phyloP scores from a whole-genome alignment of 1,139 yeast genomes.

The Blastobotrys malaysiensis region DNA sequence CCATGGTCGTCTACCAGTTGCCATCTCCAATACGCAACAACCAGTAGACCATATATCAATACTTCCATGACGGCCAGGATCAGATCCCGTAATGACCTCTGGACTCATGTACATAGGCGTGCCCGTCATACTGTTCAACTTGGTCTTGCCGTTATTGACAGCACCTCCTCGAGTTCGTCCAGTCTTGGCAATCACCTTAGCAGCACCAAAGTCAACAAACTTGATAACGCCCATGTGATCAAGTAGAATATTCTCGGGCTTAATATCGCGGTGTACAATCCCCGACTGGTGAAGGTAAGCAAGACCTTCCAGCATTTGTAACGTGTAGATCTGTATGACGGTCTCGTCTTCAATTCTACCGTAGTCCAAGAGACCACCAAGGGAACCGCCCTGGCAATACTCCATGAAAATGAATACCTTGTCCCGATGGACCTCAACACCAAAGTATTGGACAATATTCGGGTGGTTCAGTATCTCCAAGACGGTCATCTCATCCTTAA shows the following conservation, averaged over 20 bases:
- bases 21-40: constrained; percentile 93
- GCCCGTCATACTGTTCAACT: constrained; percentile 65
- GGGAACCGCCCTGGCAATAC: constrained; percentile 93
- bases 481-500: constrained; percentile 95
- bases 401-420: constrained; percentile 96
- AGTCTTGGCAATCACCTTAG: constrained; percentile 80
- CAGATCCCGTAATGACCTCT: constrained; percentile 81
- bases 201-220: constrained; percentile 97
- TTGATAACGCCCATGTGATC: constrained; percentile 92
- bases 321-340: constrained; percentile 83
- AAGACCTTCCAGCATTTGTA: constrained; percentile 92
- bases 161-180: constrained; percentile 39
- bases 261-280: constrained; percentile 94
- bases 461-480: constrained; percentile 93
- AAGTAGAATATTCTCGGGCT: constrained; percentile 87
- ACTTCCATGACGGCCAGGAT: constrained; percentile 61
- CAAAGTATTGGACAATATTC: constrained; percentile 90
- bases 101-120: constrained; percentile 99
- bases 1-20: constrained; percentile 51
- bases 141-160: constrained; percentile 28
- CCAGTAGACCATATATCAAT: constrained; percentile 70
- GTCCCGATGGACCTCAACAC: constrained; percentile 96
- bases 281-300: constrained; percentile 93
- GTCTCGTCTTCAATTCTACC: constrained; percentile 95
- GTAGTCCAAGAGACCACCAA: constrained; percentile 75